Evolutionary conservation across 805 yeast genomes (phyloP).

Genomic region (Kregervanrija delftensis): DNA sequence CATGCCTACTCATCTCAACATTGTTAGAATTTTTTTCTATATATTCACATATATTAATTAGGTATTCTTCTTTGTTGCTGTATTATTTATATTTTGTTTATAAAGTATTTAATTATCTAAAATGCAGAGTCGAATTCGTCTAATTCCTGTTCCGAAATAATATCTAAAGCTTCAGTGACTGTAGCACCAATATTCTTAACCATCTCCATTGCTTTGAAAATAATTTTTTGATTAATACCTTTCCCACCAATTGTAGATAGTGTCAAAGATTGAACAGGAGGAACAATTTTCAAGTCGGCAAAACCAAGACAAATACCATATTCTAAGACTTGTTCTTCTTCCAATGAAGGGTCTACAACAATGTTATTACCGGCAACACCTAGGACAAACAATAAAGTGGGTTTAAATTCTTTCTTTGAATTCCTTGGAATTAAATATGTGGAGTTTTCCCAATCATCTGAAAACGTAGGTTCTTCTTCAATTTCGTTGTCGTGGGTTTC

Average conservation of each 20-base stretch:
- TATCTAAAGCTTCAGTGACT: slow-evolving; percentile 54
- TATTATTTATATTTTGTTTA: neutral
- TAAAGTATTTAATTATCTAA: slow-evolving; percentile 3
- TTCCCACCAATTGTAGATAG: slow-evolving; percentile 45
- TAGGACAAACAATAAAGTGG: slow-evolving; percentile 71
- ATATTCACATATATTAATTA: neutral
- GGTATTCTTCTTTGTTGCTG: neutral
- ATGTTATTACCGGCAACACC: slow-evolving; percentile 68
- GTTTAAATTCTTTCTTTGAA: slow-evolving; percentile 35
- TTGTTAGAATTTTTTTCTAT: slow-evolving; percentile 28
- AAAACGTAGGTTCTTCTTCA: slow-evolving; percentile 85
- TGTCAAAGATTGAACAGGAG: slow-evolving; percentile 70
- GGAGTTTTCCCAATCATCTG: slow-evolving; percentile 77
- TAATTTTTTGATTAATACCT: slow-evolving; percentile 43
- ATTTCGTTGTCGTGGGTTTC: slow-evolving; percentile 58
- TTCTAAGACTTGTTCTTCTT: slow-evolving; percentile 84
- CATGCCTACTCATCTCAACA: slow-evolving; percentile 80
- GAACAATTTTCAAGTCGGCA: slow-evolving; percentile 55
- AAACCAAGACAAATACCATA: slow-evolving; percentile 74
- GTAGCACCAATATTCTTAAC: slow-evolving; percentile 55
- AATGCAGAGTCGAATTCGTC: slow-evolving; percentile 26
- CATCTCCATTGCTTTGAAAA: slow-evolving; percentile 50
- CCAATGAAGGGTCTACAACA: slow-evolving; percentile 79
- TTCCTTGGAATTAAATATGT: slow-evolving; percentile 35
- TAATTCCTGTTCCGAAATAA: slow-evolving; percentile 33